Base-by-base conservation (phyloP, 1,139 yeast genomes). In the Candida frijolesensis region DNA sequence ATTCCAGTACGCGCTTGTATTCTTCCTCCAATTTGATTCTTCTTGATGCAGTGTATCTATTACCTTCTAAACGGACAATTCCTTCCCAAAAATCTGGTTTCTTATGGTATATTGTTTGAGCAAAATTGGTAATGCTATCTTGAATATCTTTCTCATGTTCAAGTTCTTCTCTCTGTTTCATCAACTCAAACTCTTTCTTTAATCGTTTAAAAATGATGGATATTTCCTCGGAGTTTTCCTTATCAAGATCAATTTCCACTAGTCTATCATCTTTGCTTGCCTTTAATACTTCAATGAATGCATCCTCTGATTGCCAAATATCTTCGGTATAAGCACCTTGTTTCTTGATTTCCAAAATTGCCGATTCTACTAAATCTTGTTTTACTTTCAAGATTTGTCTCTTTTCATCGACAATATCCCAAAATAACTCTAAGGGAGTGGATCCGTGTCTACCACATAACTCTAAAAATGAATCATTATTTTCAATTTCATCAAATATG, bases 361-460 rank as follows among this genome's bases (percentile, higher is more conserved):
- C 66, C 53, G 79, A 84, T 44, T 79, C 79, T 1, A 84, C 79
- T 45, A 85, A 65, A 50, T 86, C 90, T 50, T 81, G 80, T 60
- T 84, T 83, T 19, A 83, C 80, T 54, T 78, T 79, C 43, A 87
- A 62, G 2, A 75, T 62, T 51, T 84, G 80, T 33, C 78, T 76
- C 59, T 83, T 82, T 49, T 82, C 86, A 58, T 87, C 92, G 2
- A 87, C 78, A 0, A 80, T 63, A 64, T 92, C 97, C 83, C 90
- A 81, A 60, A 88, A 89, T 42, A 89, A 68, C 54, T 91, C 96
- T 35, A 87, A 63, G 0, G 96, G 88, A 1, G 84, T 77, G 0
- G 97, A 90, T 0, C 97, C 97, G 42, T 82, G 76, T 52, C 92
- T 78, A 0, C 96, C 96, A 53, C 91, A 78, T 41, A 90, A 59